A percentile compares a stretch with the other conserved stretches of the same genome.
Conservation (phyloP, 352 stramenopile species). For the Phytophthora syringae region DNA sequence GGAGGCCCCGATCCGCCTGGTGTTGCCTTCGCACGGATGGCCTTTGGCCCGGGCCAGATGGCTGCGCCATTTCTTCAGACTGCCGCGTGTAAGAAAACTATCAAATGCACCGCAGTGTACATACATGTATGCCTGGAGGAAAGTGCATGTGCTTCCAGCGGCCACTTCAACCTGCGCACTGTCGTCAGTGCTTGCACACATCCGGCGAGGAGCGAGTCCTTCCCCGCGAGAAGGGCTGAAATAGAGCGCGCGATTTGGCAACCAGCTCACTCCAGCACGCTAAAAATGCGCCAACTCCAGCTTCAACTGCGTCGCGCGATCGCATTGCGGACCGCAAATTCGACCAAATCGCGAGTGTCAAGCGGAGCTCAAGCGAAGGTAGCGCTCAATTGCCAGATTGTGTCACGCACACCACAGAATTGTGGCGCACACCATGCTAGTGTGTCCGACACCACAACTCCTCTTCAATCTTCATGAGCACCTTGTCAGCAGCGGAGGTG, state of each 20-base stretch:
- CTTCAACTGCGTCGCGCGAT: conserved; percentile 35
- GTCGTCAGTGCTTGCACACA: conserved; percentile 15
- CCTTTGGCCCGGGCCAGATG: conserved; percentile 3
- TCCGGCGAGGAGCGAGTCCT: conserved; percentile 13
- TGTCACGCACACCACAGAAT: conserved; percentile 11
- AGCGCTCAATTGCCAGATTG: not conserved
- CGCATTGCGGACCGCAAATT: conserved; percentile 1
- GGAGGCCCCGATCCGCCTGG: not conserved
- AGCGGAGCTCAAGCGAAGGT: not conserved
- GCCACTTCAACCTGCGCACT: conserved; percentile 18
- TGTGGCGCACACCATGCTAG: conserved; percentile 1
- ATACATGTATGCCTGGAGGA: too few species aligned
- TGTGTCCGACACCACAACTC: not conserved
- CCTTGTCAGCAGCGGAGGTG: conserved; percentile 19
- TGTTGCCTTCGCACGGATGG: conserved; percentile 17
- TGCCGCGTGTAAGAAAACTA: conserved; percentile 6
- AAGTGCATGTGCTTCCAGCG: too few species aligned
- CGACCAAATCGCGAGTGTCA: too few species aligned
- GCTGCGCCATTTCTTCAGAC: conserved; percentile 23
- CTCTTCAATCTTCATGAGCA: conserved; percentile 17
- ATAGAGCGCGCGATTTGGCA: conserved; percentile 26
- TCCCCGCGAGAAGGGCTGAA: conserved; percentile 17
- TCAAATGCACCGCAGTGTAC: conserved; percentile 2
- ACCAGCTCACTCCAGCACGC: conserved; percentile 5
- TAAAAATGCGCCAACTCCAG: conserved; percentile 12